These are phyloP conservation scores for Gliomastix tumulicola DNA, from an alignment of 2,329 filamentous ascomycete species.

Conservation along the genomic window DNA sequence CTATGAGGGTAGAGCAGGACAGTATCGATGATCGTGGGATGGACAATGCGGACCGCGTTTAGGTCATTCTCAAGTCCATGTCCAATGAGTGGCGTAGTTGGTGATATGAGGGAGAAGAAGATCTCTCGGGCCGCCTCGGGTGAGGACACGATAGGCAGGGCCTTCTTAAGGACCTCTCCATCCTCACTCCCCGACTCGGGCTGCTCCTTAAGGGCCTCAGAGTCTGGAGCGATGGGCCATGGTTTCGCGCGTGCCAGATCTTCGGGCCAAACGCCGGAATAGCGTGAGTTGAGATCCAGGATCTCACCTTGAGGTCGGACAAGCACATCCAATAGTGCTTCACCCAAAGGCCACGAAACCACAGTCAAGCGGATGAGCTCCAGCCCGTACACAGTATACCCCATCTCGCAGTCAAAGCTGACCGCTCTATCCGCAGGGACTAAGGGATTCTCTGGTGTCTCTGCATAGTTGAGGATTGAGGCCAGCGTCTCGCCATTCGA, in stretches of 20 bases:
- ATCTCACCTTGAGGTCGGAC: constrained; percentile 79
- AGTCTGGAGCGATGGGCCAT: constrained; percentile 28
- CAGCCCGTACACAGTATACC: constrained; percentile 80
- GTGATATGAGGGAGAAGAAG: constrained; percentile 68
- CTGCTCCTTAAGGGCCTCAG: constrained; percentile 13
- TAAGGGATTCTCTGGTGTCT: constrained; percentile 62
- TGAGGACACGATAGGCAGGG: constrained; percentile 67
- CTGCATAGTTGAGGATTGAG: constrained; percentile 68
- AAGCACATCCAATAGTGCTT: constrained; percentile 72
- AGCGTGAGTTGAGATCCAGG: constrained; percentile 86
- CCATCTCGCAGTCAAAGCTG: constrained; percentile 96
- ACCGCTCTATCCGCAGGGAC: constrained; percentile 54
- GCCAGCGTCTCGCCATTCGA: constrained; percentile 71
- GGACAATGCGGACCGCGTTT: constrained; percentile 76
- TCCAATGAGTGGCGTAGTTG: constrained; percentile 77
- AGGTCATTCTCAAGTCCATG: constrained; percentile 96
- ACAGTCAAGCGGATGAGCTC: constrained; percentile 88
- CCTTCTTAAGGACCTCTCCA: constrained; percentile 22
- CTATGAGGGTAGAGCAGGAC: constrained; percentile 76
- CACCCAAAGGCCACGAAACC: constrained; percentile 75
- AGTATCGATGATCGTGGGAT: constrained; percentile 80
- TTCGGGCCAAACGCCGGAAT: constrained; percentile 77
- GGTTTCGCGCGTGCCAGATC: constrained; percentile 64
- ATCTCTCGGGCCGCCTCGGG: constrained; percentile 69
- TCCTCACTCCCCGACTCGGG: constrained; percentile 13